phyloP scores from a whole-genome alignment of 495 filamentous ascomycete genomes.

The Hypoxylon rickii region DNA sequence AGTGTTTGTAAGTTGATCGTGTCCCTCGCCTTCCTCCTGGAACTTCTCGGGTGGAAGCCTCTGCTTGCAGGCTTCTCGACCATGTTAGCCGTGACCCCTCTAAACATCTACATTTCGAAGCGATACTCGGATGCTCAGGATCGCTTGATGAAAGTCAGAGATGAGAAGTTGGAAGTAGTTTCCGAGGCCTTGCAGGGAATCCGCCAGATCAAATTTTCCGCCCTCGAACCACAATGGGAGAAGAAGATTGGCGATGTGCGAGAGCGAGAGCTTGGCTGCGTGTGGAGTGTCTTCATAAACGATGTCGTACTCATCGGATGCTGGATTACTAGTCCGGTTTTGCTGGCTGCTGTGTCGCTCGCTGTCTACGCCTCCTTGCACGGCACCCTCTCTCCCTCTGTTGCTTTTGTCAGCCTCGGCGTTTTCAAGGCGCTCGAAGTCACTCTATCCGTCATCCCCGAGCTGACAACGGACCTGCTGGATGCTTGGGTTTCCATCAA shows the following conservation, averaged over 20 bases:
- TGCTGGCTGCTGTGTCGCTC: constrained; percentile 73
- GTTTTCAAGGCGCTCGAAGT: constrained; percentile 75
- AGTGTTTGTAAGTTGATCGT: constrained; percentile 65
- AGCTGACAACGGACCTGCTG: constrained; percentile 68
- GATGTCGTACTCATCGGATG: constrained; percentile 62
- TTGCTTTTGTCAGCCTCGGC: constrained; percentile 80
- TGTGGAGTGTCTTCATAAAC: constrained; percentile 67
- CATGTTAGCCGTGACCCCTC: constrained; percentile 65
- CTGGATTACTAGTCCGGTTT: constrained; percentile 77
- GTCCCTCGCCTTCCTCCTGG: constrained; percentile 66
- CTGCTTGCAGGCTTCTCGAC: constrained; percentile 69
- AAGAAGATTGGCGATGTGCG: constrained; percentile 69
- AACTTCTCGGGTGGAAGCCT: constrained; percentile 74
- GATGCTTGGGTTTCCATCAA: constrained; percentile 76
- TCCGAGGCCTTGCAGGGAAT: constrained; percentile 84
- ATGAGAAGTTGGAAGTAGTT: constrained; percentile 76
- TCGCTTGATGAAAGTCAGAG: constrained; percentile 76
- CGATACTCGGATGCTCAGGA: constrained; percentile 69
- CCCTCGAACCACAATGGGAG: constrained; percentile 80
- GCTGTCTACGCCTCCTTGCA: constrained; percentile 67
- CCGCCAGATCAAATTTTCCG: constrained; percentile 87
- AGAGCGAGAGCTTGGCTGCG: constrained; percentile 64
- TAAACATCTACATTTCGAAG: constrained; percentile 73
- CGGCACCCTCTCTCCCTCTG: constrained; percentile 67
- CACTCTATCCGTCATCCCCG: constrained; percentile 71